Base-by-base conservation (phyloP, 1,139 yeast genomes). In the Candida glucosophila region DNA sequence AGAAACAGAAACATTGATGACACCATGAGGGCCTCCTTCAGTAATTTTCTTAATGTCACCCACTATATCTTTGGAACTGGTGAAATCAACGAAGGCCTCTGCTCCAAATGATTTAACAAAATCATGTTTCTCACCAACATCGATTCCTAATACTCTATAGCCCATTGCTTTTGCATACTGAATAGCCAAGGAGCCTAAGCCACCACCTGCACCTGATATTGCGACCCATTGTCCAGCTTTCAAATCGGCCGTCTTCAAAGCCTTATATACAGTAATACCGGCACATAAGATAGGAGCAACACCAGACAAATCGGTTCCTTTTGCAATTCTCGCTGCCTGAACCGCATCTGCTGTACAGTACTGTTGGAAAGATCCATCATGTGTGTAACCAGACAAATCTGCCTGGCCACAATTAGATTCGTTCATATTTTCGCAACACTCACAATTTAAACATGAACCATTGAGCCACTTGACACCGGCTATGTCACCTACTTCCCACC, bases 301-400 rank as follows among this genome's bases (percentile, higher is more conserved):
- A 39, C 65, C 58, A 31, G 88, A 86, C 47, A 81, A 69, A 46
- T 81, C 83, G 28, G 80, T 63, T 35, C 77, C 78, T 39, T 59
- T 48, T 30, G 88, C 82, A 41, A 82, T 73, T 47, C 69, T 66
- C 21, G 93, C 92, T 29, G 92, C 93, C 50, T 81, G 93, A 33
- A 79, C 70, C 24, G 90, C 90, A 54, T 80, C 88, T 33, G 92
- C 85, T 27, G 86, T 77, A 20, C 85, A 85, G 43, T 75, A 78
- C 54, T 78, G 78, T 57, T 77, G 82, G 73, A 78, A 78, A 19
- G 85, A 73, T 47, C 88, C 88, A 48, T 78, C 85, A 43, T 77
- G 85, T 12, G 85, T 77, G 59, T 75, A 77, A n/a, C n/a, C n/a
- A n/a, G n/a, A 75, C 36, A 77, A 59, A 45, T 74, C 83, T 26